Evolutionary conservation across 306 rosid species (phyloP), one percentile per base, ranked within the genome.

Genomic region (Trifolium dubium): DNA sequence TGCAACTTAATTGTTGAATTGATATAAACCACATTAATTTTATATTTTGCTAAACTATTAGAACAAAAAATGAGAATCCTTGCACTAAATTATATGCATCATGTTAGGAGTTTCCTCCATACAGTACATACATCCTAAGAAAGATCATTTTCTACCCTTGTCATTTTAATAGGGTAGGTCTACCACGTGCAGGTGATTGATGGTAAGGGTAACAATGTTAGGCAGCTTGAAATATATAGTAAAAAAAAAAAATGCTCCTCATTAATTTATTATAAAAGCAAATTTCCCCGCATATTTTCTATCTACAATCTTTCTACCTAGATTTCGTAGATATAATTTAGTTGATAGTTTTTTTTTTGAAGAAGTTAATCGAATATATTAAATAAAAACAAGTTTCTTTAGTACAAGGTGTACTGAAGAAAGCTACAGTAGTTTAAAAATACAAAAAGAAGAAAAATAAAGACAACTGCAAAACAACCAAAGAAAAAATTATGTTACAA

Each of bases 81-180:
- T 80, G 70, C 85, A 72, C 85, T 59, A 82, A 82, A 66, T 82
- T 65, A 49, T 47, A 77, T 72, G 85, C 75, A 81, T 34, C 75
- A 54, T 41, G 70, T 65, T 59, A 49, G 67, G 72, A 76, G 72
- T 47, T 71, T 66, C 35, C 35, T 44, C 37, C 34, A 66, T 76
- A 69, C 69, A 35, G 66, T 68, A 54, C 19, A 39, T n/a, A 30
- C 67, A 58, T 58, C 50, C 44, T 58, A 67, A 72, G 72, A 71
- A 49, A 66, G 31, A 82, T 77, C 44, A 59, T 61, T 82, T 78
- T 82, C 82, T 77, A 77, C 35, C 43, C 43, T 40, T 54, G 72
- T 81, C 79, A 72, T 59, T 75, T 59, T 59, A 68, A 68, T 34
- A 68, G 73, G 61, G n/a, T 56, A 68, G 77, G 80, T 61, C 77